A percentile compares a stretch with the other conserved stretches of the same genome.
phyloP scores from a whole-genome alignment of 441 rosid species.

The Gossypium lobatum region DNA sequence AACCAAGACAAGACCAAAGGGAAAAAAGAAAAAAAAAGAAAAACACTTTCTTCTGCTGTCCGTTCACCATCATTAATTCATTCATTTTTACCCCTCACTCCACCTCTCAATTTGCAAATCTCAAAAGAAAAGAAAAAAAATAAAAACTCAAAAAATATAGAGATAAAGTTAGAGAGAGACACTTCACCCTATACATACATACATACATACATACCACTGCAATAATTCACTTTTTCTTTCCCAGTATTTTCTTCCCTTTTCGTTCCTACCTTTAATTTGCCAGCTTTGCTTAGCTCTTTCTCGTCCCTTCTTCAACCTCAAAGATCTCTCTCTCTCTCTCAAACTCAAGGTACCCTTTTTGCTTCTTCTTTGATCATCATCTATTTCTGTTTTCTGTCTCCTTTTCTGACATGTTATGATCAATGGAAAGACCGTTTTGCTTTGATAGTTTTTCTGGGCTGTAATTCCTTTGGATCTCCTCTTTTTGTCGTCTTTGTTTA shows the following conservation, averaged over 20 bases:
- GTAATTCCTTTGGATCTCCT: conserved; percentile 23
- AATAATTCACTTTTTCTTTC: conserved; percentile 34
- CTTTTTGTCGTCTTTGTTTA: not conserved
- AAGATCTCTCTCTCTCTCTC: conserved; percentile 15
- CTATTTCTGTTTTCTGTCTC: not conserved
- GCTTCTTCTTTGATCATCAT: not conserved
- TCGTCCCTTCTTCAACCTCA: conserved; percentile 11
- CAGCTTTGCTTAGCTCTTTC: conserved; percentile 19
- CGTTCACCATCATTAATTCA: not conserved
- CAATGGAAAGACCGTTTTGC: not conserved
- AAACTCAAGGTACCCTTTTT: conserved; percentile 15
- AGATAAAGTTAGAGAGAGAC: conserved; percentile 30
- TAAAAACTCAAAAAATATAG: not conserved
- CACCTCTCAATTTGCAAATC: not conserved
- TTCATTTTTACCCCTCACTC: not conserved
- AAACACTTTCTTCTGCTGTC: not conserved
- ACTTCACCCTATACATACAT: not conserved
- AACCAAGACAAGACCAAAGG: not conserved
- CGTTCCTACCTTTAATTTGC: conserved; percentile 20
- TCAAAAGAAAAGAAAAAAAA: not conserved
- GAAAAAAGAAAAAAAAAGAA: not conserved
- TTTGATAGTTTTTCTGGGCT: conserved; percentile 2
- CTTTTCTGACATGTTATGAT: not conserved
- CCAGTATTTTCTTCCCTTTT: conserved; percentile 2
- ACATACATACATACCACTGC: conserved; percentile 13